Evolutionary conservation across 805 yeast genomes (phyloP).

Genomic region (Vanderwaltozyma verrucispora): DNA sequence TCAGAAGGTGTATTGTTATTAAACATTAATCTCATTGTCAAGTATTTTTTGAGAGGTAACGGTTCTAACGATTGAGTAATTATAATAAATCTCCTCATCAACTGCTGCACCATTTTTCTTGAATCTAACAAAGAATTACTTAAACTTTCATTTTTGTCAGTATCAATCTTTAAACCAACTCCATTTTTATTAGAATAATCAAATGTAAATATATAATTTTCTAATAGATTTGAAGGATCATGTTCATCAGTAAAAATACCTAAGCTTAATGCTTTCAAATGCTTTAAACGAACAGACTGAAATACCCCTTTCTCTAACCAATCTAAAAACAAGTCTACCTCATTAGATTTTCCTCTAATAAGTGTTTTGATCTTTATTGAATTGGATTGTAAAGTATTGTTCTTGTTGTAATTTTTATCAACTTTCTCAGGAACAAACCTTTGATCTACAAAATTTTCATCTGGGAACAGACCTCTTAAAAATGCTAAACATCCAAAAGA

Average conservation of each 20-base stretch:
- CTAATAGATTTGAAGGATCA: slow-evolving; percentile 35
- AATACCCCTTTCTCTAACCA: slow-evolving; percentile 46
- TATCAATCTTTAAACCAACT: slow-evolving; percentile 16
- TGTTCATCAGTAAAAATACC: slow-evolving; percentile 35
- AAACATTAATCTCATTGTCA: slow-evolving; percentile 40
- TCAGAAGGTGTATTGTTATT: slow-evolving; percentile 37
- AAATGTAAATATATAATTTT: slow-evolving; percentile 42
- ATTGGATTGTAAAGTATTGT: slow-evolving; percentile 14
- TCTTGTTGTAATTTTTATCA: slow-evolving; percentile 21
- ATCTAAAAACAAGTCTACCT: slow-evolving; percentile 39
- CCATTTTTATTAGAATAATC: slow-evolving; percentile 29
- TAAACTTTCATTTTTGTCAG: slow-evolving; percentile 4
- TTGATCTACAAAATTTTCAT: slow-evolving; percentile 41
- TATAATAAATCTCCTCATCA: slow-evolving; percentile 42
- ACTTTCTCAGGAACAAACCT: slow-evolving; percentile 33
- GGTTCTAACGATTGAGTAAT: slow-evolving; percentile 45
- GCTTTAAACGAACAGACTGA: slow-evolving; percentile 35
- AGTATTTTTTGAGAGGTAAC: slow-evolving; percentile 36
- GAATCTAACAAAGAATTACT: slow-evolving; percentile 27
- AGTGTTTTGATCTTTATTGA: slow-evolving; percentile 40
- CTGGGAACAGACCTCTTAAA: slow-evolving; percentile 47
- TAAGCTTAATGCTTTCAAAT: slow-evolving; percentile 36
- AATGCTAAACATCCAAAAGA: slow-evolving; percentile 49
- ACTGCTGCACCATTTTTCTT: slow-evolving; percentile 36
- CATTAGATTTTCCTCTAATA: slow-evolving; percentile 34